These are phyloP conservation scores for Metschnikowia anglica DNA, from an alignment of 805 yeast genomes.

Conservation along the genomic window DNA sequence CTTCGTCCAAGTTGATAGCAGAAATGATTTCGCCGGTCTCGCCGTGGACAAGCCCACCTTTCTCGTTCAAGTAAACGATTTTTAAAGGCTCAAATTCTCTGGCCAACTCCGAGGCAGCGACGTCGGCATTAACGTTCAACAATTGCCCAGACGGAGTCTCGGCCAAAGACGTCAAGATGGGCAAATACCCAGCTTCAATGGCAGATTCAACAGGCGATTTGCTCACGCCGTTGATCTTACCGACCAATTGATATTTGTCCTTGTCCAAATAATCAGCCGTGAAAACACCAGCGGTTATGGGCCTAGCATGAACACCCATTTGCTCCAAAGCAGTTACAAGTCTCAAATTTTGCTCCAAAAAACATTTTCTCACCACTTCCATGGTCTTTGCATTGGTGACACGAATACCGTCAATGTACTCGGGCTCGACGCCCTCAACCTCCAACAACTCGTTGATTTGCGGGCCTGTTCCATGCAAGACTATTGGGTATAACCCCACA, in stretches of 20 bases:
- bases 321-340: slow-evolving; percentile 94
- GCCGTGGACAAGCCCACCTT: slow-evolving; percentile 96
- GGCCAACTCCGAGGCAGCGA: slow-evolving; percentile 97
- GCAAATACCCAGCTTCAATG: slow-evolving; percentile 93
- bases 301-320: slow-evolving; percentile 97
- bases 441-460: slow-evolving; percentile 94
- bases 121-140: slow-evolving; percentile 96
- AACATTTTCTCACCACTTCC: slow-evolving; percentile 94
- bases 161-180: slow-evolving; percentile 93
- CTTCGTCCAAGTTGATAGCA: slow-evolving; percentile 92
- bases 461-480: slow-evolving; percentile 98
- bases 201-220: slow-evolving; percentile 91
- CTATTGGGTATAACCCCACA: slow-evolving; percentile 95
- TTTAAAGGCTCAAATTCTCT: slow-evolving; percentile 95
- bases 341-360: slow-evolving; percentile 91
- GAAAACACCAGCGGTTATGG: slow-evolving; percentile 97
- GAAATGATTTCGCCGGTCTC: slow-evolving; percentile 86
- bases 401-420: slow-evolving; percentile 93
- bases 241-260: slow-evolving; percentile 89
- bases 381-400: slow-evolving; percentile 92
- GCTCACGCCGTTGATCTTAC: slow-evolving; percentile 81
- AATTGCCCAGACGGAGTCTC: slow-evolving; percentile 97
- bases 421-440: slow-evolving; percentile 92
- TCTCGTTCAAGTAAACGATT: slow-evolving; percentile 93
- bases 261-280: slow-evolving; percentile 88